Evolutionary conservation across 2,329 filamentous ascomycete genomes (phyloP), one percentile per base, ranked within the genome.

Genomic region (Scedosporium boydii): DNA sequence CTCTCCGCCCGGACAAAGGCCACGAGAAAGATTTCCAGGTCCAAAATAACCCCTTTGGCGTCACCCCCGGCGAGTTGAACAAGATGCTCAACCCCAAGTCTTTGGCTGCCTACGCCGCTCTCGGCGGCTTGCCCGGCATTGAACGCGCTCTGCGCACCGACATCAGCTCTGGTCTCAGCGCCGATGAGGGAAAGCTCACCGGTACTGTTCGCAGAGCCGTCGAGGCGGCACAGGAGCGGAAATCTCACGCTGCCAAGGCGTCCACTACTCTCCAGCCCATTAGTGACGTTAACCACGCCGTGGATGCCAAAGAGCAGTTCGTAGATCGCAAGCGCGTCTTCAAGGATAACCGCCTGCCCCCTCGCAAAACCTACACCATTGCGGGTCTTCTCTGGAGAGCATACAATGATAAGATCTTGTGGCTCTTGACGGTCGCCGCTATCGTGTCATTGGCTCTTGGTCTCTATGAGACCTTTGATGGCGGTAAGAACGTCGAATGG

Each of bases 401-500:
- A 2, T 89, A 88, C 71, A 88, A 90, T 66, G 88, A 91, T 73
- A 88, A 88, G 66, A 85, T 91, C 44, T 81, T 91, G 51, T 87
- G 90, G 48, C 75, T 91, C 4, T 75, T 91, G 64, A 88, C 86
- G 0, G 79, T 85, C 34, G 87, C 88, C 9, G 88, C 88, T 1
- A 76, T 86, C 7, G 80, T 91, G 14, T 91, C 87, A 0, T 74
- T 91, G 6, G 85, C 84, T 6, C 76, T 91, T 9, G 88, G 88
- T 12, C 75, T 91, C 1, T 91, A 91, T 68, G 82, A 89, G 70
- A 84, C 85, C 0, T 78, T 87, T 58, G 70, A 69, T 61, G 67
- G 60, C 16, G 63, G 62, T 14, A 66, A 64, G 84, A 87, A 71
- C 64, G 66, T 74, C 18, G 70, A 74, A 64, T 73, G 41, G 65